These are phyloP conservation scores for Arachis monticola DNA, from an alignment of 331 rosid genomes.

Conservation along the genomic window DNA sequence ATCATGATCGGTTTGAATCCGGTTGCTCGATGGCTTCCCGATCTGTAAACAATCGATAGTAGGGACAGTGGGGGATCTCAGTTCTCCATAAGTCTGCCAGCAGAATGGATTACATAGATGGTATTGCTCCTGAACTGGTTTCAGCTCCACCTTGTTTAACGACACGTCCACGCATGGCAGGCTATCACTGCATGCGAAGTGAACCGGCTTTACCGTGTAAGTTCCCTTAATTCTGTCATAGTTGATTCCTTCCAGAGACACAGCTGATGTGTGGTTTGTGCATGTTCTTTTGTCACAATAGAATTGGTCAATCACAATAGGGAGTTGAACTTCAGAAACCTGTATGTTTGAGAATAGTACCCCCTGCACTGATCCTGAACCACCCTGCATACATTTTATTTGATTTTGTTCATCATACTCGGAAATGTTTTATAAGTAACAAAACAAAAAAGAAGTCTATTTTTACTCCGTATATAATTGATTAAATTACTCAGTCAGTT, in stretches of 20 bases:
- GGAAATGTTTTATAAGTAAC: slow-evolving; percentile 8
- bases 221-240: slow-evolving; percentile 89
- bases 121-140: slow-evolving; percentile 76
- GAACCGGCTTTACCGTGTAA: slow-evolving; percentile 91
- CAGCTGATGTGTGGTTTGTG: slow-evolving; percentile 79
- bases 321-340: slow-evolving; percentile 83
- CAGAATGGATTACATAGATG: slow-evolving; percentile 83
- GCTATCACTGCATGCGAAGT: slow-evolving; percentile 94
- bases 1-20: slow-evolving; percentile 71
- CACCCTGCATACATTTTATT: slow-evolving; percentile 68
- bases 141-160: slow-evolving; percentile 64
- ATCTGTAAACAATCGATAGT: slow-evolving; percentile 80
- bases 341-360: slow-evolving; percentile 87
- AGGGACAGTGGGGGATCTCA: slow-evolving; percentile 78
- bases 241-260: slow-evolving; percentile 81
- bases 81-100: slow-evolving; percentile 94
- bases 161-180: slow-evolving; percentile 93
- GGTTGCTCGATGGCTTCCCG: slow-evolving; percentile 83
- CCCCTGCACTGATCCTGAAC: slow-evolving; percentile 90
- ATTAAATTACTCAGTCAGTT: too few species aligned
- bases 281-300: slow-evolving; percentile 86
- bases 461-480: background rate
- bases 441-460: background rate
- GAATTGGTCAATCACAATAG: slow-evolving; percentile 92
- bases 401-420: slow-evolving; percentile 18